phyloP scores from a whole-genome alignment of 2,329 filamentous ascomycete species.

The Atkinsonella texensis region DNA sequence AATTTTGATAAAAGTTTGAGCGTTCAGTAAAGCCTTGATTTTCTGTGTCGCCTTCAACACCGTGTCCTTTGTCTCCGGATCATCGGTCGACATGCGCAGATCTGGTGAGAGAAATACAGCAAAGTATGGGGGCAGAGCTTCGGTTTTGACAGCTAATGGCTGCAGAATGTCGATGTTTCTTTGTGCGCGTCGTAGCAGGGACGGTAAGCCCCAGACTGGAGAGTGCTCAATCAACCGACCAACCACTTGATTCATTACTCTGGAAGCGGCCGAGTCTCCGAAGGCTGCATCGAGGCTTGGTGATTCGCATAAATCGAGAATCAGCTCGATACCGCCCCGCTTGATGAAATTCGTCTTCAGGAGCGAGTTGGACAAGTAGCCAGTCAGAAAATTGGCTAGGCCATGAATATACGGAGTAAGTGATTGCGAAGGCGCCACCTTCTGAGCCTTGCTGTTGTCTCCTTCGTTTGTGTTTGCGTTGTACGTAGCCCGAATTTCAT shows the following conservation, averaged over 20 bases:
- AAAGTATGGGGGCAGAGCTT: slow-evolving; percentile 55
- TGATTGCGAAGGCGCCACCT: slow-evolving; percentile 18
- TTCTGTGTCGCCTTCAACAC: slow-evolving; percentile 58
- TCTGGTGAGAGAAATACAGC: slow-evolving; percentile 46
- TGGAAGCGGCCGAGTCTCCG: slow-evolving; percentile 51
- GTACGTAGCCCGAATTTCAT: slow-evolving; percentile 7
- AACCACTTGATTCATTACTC: slow-evolving; percentile 61
- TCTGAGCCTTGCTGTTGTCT: not conserved
- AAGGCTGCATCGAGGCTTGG: slow-evolving; percentile 59
- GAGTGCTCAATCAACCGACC: slow-evolving; percentile 70
- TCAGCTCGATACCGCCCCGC: slow-evolving; percentile 66
- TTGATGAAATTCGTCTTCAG: slow-evolving; percentile 67
- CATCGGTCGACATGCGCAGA: slow-evolving; percentile 19
- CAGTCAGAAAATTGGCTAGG: slow-evolving; percentile 59
- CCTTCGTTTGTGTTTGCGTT: not conserved
- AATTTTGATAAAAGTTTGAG: slow-evolving; percentile 65
- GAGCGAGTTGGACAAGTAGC: slow-evolving; percentile 63
- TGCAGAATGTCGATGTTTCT: slow-evolving; percentile 54
- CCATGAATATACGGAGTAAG: slow-evolving; percentile 63
- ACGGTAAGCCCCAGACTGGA: slow-evolving; percentile 69
- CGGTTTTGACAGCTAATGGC: slow-evolving; percentile 44
- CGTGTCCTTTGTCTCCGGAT: slow-evolving; percentile 23
- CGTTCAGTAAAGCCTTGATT: slow-evolving; percentile 65
- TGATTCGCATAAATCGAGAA: slow-evolving; percentile 74
- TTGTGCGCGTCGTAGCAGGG: slow-evolving; percentile 64